Percentiles rank a stretch among this genome's conserved stretches.
Evolutionary conservation across 2,329 filamentous ascomycete species (phyloP).

Genomic region (Colletotrichum karsti): DNA sequence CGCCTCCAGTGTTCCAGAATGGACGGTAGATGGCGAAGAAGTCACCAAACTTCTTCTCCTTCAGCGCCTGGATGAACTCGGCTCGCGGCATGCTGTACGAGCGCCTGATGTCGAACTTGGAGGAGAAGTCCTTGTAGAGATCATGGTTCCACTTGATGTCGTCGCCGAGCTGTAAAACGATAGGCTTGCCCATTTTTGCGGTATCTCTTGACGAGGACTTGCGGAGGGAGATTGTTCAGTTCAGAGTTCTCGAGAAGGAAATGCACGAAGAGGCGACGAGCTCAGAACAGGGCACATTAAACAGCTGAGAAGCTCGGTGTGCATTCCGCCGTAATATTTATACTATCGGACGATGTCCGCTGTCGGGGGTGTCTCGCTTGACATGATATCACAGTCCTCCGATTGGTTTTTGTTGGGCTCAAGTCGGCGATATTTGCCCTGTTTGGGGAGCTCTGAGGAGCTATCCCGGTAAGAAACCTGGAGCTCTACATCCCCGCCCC

Average conservation of each 20-base stretch:
- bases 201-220: neutral
- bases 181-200: constrained; percentile 23
- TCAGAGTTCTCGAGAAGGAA: neutral
- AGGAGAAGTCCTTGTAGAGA: constrained; percentile 24
- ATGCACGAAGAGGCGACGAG: neutral
- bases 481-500: neutral
- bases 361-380: constrained; percentile 3
- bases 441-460: constrained; percentile 18
- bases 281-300: neutral
- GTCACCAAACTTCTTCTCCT: constrained; percentile 23
- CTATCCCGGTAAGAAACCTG: constrained; percentile 8
- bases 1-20: constrained; percentile 27
- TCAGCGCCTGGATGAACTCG: constrained; percentile 25
- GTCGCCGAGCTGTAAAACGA: constrained; percentile 27
- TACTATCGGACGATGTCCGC: constrained; percentile 9
- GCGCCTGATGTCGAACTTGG: constrained; percentile 22
- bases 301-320: neutral
- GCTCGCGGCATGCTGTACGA: constrained; percentile 26
- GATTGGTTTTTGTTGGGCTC: constrained; percentile 18
- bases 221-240: too few species aligned
- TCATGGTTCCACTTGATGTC: constrained; percentile 28
- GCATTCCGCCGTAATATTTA: constrained; percentile 8
- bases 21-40: constrained; percentile 28
- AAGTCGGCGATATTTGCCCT: constrained; percentile 20
- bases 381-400: neutral